A percentile compares a stretch with the other conserved stretches of the same genome.
These are phyloP conservation scores for Tricladium varicosporioides DNA, from an alignment of 2,329 filamentous ascomycete genomes.

Conservation along the genomic window DNA sequence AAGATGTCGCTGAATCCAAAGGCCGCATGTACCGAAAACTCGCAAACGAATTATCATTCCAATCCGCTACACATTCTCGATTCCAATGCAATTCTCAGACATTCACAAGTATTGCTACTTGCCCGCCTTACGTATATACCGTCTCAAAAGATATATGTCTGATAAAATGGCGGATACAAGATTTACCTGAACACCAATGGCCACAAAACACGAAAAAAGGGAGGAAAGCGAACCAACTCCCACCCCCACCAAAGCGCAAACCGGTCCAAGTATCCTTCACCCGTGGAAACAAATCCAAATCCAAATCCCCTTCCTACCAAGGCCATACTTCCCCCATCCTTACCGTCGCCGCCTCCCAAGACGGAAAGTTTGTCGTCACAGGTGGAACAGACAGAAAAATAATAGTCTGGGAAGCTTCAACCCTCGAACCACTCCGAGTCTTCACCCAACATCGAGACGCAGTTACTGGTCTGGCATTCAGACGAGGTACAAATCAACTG, in stretches of 20 bases:
- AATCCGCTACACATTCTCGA: constrained; percentile 62
- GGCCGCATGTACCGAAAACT: constrained; percentile 84
- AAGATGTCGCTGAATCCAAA: constrained; percentile 90
- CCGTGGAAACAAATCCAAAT: constrained; percentile 59
- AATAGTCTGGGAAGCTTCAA: constrained; percentile 83
- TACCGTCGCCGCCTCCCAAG: constrained; percentile 80
- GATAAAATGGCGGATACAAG: constrained; percentile 85
- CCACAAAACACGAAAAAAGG: constrained; percentile 41
- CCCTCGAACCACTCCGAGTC: constrained; percentile 73
- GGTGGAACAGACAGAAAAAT: constrained; percentile 82
- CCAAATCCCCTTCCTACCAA: constrained; percentile 63
- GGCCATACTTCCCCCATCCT: constrained; percentile 81
- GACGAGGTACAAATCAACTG: constrained; percentile 83
- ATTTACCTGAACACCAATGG: constrained; percentile 59
- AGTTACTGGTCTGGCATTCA: constrained; percentile 81
- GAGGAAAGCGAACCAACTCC: constrained; percentile 55
- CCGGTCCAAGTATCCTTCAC: constrained; percentile 62
- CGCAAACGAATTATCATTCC: constrained; percentile 69
- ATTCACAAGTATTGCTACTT: constrained; percentile 77
- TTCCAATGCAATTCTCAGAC: constrained; percentile 77
- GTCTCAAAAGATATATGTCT: constrained; percentile 81
- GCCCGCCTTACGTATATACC: constrained; percentile 81
- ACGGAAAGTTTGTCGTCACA: constrained; percentile 88
- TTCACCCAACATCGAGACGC: constrained; percentile 92
- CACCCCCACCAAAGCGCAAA: constrained; percentile 56